Conservation (phyloP, 352 stramenopile genomes). For the Pseudoperonospora humuli region DNA sequence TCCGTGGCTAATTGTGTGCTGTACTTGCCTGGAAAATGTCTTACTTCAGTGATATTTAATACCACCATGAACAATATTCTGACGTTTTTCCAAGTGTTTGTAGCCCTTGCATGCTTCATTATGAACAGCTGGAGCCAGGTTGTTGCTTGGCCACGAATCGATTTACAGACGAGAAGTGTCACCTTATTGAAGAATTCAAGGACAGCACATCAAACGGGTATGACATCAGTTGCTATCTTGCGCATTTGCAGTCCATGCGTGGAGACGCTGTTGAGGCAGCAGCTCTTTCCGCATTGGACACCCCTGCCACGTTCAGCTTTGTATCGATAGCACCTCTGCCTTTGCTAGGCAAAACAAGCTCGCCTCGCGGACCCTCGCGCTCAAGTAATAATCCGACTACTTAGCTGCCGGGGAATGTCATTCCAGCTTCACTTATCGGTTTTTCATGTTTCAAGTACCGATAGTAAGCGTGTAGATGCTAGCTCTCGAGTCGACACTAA, state of each 20-base stretch:
- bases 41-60: too few species aligned
- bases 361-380: constrained; percentile 1
- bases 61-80: too few species aligned
- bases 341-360: background rate
- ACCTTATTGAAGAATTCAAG: background rate
- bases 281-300: background rate
- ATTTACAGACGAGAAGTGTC: background rate
- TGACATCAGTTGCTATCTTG: constrained; percentile 16
- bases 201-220: background rate
- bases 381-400: background rate
- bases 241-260: constrained; percentile 1
- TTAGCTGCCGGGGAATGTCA: constrained; percentile 1
- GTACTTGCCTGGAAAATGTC: too few species aligned
- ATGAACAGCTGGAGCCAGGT: too few species aligned
- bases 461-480: background rate
- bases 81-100: too few species aligned
- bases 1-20: too few species aligned
- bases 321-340: constrained; percentile 12
- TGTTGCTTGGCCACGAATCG: too few species aligned
- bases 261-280: background rate
- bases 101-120: too few species aligned
- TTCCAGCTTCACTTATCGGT: background rate
- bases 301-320: constrained; percentile 7
- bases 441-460: background rate
- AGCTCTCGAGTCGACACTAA: background rate